These are phyloP conservation scores for Kuraishia piskuri DNA, from an alignment of 805 yeast genomes.

Conservation along the genomic window DNA sequence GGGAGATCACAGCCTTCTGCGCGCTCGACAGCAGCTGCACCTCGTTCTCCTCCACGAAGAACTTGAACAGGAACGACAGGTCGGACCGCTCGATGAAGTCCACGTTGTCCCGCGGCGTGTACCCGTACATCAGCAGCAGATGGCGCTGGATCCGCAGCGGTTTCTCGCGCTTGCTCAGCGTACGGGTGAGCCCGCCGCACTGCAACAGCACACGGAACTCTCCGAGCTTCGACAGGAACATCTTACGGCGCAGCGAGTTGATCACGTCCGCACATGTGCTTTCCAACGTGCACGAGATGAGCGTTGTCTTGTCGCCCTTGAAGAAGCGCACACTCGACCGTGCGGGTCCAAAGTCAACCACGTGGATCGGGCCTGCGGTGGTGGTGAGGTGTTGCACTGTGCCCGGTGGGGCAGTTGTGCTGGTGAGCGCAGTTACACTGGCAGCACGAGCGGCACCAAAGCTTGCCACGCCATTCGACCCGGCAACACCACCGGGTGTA, in stretches of 20 bases:
- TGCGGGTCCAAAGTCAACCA: slow-evolving; percentile 21
- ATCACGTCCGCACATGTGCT: slow-evolving; percentile 72
- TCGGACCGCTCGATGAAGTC: slow-evolving; percentile 80
- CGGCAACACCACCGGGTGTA: too few species aligned
- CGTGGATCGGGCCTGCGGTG: slow-evolving; percentile 12
- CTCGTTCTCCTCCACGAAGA: slow-evolving; percentile 58
- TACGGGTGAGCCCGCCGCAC: slow-evolving; percentile 70
- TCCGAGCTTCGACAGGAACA: slow-evolving; percentile 59
- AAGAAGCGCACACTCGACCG: slow-evolving; percentile 54
- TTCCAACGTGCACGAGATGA: slow-evolving; percentile 70
- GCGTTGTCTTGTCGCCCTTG: slow-evolving; percentile 72
- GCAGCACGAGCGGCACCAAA: too few species aligned
- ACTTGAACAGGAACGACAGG: slow-evolving; percentile 72
- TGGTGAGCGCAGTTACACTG: background rate
- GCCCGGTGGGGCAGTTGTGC: slow-evolving; percentile 2
- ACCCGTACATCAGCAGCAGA: slow-evolving; percentile 68
- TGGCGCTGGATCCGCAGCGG: slow-evolving; percentile 76
- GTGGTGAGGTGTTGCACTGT: slow-evolving; percentile 5
- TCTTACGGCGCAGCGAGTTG: slow-evolving; percentile 64
- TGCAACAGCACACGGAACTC: slow-evolving; percentile 70
- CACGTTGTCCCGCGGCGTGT: slow-evolving; percentile 64
- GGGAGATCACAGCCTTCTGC: slow-evolving; percentile 58
- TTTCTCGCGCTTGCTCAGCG: slow-evolving; percentile 60
- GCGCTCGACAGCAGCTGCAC: slow-evolving; percentile 55
- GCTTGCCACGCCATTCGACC: too few species aligned